These are phyloP conservation scores for Coffea canephora DNA, from an alignment of 257 asterid species.

Conservation along the genomic window DNA sequence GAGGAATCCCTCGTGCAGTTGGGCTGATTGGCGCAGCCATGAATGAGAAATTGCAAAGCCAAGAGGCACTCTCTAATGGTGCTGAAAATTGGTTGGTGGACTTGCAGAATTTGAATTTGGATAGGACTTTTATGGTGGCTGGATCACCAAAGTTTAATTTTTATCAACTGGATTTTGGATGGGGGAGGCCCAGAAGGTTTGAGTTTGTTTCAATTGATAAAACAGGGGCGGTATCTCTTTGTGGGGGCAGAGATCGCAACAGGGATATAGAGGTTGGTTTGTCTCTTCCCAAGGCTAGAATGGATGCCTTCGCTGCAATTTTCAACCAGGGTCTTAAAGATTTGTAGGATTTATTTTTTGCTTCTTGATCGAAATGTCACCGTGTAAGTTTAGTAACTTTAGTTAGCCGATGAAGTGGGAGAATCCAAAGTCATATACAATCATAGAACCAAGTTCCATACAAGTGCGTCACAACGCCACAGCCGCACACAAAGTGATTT, in stretches of 20 bases:
- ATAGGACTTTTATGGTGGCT: slow-evolving; percentile 19
- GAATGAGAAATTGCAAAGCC: slow-evolving; percentile 13
- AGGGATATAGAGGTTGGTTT: slow-evolving; percentile 39
- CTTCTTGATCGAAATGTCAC: not conserved
- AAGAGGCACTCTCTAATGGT: slow-evolving; percentile 15
- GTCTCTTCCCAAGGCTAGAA: slow-evolving; percentile 15
- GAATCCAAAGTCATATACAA: no score
- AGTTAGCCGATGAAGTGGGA: no score
- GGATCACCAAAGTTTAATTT: slow-evolving; percentile 42
- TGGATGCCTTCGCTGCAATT: slow-evolving; percentile 33
- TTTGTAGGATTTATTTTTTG: not conserved
- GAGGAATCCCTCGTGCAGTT: slow-evolving; percentile 23
- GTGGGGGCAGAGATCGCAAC: slow-evolving; percentile 23
- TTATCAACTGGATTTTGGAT: slow-evolving; percentile 35
- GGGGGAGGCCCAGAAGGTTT: slow-evolving; percentile 40
- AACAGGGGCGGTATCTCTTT: slow-evolving; percentile 23
- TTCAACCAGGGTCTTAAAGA: slow-evolving; percentile 15
- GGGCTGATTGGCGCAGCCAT: slow-evolving; percentile 25
- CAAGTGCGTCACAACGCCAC: no score
- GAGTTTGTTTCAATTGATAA: slow-evolving; percentile 21
- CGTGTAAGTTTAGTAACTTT: no score
- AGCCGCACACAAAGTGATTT: no score
- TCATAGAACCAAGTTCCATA: no score
- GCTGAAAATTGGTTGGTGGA: slow-evolving; percentile 27
- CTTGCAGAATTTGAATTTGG: not conserved